Evolutionary conservation across 805 yeast species (phyloP), one percentile per base, ranked within the genome.

Genomic region (Candida parachauliodes): DNA sequence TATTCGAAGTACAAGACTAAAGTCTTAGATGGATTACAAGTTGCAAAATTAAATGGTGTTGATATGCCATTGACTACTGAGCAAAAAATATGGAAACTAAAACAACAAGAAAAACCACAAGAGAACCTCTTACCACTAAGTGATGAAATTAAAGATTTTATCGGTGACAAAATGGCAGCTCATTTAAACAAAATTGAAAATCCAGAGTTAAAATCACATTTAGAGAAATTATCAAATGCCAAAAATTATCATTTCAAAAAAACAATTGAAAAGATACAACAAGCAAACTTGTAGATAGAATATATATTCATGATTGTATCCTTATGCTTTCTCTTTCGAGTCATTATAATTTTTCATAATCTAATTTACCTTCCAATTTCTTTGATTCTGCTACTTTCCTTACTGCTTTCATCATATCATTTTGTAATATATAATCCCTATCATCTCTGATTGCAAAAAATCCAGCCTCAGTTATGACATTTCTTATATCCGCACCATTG

Each of bases 381-480:
- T 93, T 93, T 38, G 88, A 83, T 60, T 93, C 98, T 16, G 91
- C 89, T 43, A 93, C 97, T 70, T 93, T 93, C 65, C 99, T 79
- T 31, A 88, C 98, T 12, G 99, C 99, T 65, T 93, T 93, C 91
- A 93, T 84, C 63, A 93, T 60, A 69, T 93, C 99, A 52, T 84
- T 81, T 60, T 93, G 98, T 37, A 87, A 60, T 51, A 93, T 88
- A 65, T 87, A 88, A 60, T 91, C 97, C 54, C 98, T 81, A 59
- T 93, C 98, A 56, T 93, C 97, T 67, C 98, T 79, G 51, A 93
- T 93, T 37, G 98, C 98, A 51, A 89, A 88, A 68, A 93, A 93
- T 2, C 98, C 98, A 19, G 97, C 96, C 68, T 91, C 98, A n/a
- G 98, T 91, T 23, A 89, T 76, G 42, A 93, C 96, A 59, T 91